Percentiles rank a stretch among this genome's conserved stretches.
Evolutionary conservation across 306 rosid species (phyloP).

Genomic region (Sphenostylis stenocarpa): DNA sequence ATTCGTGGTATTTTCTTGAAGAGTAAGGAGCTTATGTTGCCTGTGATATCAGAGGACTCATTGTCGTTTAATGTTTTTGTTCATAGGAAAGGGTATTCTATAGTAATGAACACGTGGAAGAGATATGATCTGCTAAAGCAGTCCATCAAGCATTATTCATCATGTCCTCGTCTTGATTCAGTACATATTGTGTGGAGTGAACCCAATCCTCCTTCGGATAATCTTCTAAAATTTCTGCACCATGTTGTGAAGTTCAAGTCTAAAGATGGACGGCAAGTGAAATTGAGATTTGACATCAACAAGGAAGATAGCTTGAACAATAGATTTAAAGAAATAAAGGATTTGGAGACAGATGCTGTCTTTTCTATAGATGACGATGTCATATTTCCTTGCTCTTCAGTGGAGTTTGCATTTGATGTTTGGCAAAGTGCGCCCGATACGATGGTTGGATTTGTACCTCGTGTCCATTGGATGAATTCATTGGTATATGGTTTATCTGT

Average conservation of each 20-base stretch:
- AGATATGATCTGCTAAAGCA: slow-evolving; percentile 91
- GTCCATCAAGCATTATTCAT: slow-evolving; percentile 81
- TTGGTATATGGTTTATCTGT: slow-evolving; percentile 52
- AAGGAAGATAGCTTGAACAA: slow-evolving; percentile 92
- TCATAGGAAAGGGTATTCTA: slow-evolving; percentile 82
- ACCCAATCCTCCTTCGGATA: slow-evolving; percentile 71
- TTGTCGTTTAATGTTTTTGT: slow-evolving; percentile 7
- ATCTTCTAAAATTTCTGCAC: slow-evolving; percentile 48
- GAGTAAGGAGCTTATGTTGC: neutral
- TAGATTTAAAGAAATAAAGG: slow-evolving; percentile 75
- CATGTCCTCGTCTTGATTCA: slow-evolving; percentile 71
- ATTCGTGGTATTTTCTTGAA: slow-evolving; percentile 4
- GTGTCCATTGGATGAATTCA: slow-evolving; percentile 73
- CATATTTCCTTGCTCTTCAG: slow-evolving; percentile 83
- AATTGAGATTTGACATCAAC: slow-evolving; percentile 74
- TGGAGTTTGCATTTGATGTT: slow-evolving; percentile 85
- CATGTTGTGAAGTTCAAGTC: slow-evolving; percentile 47
- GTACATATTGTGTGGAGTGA: slow-evolving; percentile 96
- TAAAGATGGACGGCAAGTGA: slow-evolving; percentile 45
- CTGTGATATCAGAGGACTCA: slow-evolving; percentile 7
- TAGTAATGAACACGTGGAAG: slow-evolving; percentile 97
- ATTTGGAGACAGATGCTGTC: slow-evolving; percentile 74
- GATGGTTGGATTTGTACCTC: slow-evolving; percentile 99
- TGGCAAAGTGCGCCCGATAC: slow-evolving; percentile 95
- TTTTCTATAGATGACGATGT: slow-evolving; percentile 96